Conservation (phyloP, 257 asterid genomes). For the Ophiorrhiza pumila region DNA sequence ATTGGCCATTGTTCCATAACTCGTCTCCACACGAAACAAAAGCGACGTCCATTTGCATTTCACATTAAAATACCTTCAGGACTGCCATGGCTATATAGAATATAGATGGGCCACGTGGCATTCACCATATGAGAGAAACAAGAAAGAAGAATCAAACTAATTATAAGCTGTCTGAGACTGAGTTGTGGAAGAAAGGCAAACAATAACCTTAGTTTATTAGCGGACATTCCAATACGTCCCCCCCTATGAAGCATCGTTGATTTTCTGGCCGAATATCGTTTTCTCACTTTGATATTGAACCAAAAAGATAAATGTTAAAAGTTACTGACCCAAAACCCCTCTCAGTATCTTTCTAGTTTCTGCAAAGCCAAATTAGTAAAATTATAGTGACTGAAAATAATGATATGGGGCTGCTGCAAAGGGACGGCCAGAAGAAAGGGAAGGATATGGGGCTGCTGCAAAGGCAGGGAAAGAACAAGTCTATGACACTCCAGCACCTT, state of each 20-base stretch:
- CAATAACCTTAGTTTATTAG: conserved; percentile 17
- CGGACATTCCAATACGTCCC: conserved; percentile 17
- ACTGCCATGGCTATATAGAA: background rate
- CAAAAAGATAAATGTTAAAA: background rate
- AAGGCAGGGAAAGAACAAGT: conserved; percentile 29
- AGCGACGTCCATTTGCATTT: too few species aligned
- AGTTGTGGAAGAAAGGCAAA: conserved; percentile 13
- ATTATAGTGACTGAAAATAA: background rate
- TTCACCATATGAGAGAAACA: background rate
- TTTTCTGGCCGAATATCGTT: background rate
- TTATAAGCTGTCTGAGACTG: conserved; percentile 15
- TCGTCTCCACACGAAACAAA: too few species aligned
- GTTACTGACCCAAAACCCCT: background rate
- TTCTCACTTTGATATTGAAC: conserved; percentile 1
- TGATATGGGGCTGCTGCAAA: conserved; percentile 34
- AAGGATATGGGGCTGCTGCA: conserved; percentile 32
- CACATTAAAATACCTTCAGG: too few species aligned
- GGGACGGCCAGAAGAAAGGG: background rate
- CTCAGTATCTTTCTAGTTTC: conserved; percentile 3
- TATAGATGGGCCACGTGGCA: conserved; percentile 5
- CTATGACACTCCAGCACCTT: conserved; percentile 47
- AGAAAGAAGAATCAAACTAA: conserved; percentile 8
- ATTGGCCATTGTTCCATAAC: too few species aligned
- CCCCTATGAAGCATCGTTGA: conserved; percentile 5
- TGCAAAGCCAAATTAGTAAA: background rate